Evolutionary conservation across 768 basidiomycete species (phyloP).

Genomic region (Ramaria rubella): DNA sequence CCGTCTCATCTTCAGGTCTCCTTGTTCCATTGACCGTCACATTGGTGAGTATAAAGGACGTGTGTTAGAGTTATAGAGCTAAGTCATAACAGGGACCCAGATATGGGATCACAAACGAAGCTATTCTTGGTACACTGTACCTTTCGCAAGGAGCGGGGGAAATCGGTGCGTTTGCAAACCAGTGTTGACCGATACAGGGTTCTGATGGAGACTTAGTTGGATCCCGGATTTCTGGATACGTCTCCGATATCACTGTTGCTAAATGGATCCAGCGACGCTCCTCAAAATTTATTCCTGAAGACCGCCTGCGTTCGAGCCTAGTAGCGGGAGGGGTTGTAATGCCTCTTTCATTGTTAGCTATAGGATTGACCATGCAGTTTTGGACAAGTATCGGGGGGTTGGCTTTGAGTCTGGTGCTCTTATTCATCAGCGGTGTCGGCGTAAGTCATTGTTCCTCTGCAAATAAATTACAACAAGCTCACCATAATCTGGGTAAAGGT

Average conservation of each 20-base stretch:
- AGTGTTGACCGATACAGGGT: too few relatives aligned
- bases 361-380: slow-evolving; percentile 47
- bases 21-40: slow-evolving; percentile 1
- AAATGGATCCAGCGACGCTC: slow-evolving; percentile 43
- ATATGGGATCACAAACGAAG: slow-evolving; percentile 3
- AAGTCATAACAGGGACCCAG: slow-evolving; percentile 1
- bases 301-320: slow-evolving; percentile 50
- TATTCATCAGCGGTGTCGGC: slow-evolving; percentile 66
- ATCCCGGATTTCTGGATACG: slow-evolving; percentile 47
- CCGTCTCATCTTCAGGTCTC: not conserved
- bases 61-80: not conserved
- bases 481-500: slow-evolving; percentile 36
- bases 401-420: slow-evolving; percentile 41
- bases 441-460: slow-evolving; percentile 34
- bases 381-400: slow-evolving; percentile 46
- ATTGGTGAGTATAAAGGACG: not conserved
- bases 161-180: slow-evolving; percentile 1
- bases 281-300: slow-evolving; percentile 61
- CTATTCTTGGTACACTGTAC: slow-evolving; percentile 6
- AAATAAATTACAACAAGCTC: too few relatives aligned
- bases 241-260: slow-evolving; percentile 51
- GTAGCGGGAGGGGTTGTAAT: slow-evolving; percentile 40
- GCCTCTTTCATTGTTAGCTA: slow-evolving; percentile 44
- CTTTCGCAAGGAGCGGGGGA: not conserved
- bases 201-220: too few relatives aligned